A percentile compares a stretch with the other conserved stretches of the same genome.
phyloP scores from a whole-genome alignment of 805 yeast genomes.

The Candida taoyuanica region DNA sequence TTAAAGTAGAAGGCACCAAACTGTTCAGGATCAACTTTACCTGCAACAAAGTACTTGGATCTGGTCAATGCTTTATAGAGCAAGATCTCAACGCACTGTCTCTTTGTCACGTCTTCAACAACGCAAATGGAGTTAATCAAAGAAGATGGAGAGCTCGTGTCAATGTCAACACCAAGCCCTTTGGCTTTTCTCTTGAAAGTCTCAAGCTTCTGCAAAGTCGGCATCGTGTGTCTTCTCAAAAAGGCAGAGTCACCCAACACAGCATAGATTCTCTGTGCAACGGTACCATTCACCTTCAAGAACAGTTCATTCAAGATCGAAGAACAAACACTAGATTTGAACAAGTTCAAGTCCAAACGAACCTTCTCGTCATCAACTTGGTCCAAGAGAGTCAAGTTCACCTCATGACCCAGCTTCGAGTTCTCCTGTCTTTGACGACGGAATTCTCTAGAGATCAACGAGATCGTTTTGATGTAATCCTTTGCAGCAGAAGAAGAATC shows the following conservation, averaged over 20 bases:
- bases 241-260: constrained; percentile 76
- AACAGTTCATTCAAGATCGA: constrained; percentile 69
- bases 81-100: constrained; percentile 74
- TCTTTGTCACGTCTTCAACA: constrained; percentile 55
- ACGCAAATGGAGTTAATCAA: constrained; percentile 66
- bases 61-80: constrained; percentile 77
- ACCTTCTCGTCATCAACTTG: constrained; percentile 84
- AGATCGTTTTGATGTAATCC: constrained; percentile 59
- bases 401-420: constrained; percentile 39
- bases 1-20: constrained; percentile 78
- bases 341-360: constrained; percentile 65
- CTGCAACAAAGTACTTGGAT: constrained; percentile 86
- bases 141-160: constrained; percentile 66
- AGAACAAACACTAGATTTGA: constrained; percentile 52
- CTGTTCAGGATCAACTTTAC: constrained; percentile 74
- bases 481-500: constrained; percentile 49
- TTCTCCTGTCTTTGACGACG: constrained; percentile 62
- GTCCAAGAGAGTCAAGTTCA: constrained; percentile 61
- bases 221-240: constrained; percentile 82
- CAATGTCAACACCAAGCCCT: constrained; percentile 62
- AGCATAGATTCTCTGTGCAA: constrained; percentile 76
- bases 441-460: constrained; percentile 63
- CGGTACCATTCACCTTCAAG: constrained; percentile 75
- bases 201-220: constrained; percentile 76
- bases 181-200: constrained; percentile 69